Evolutionary conservation across 2,329 filamentous ascomycete species (phyloP), one percentile per base, ranked within the genome.

Genomic region (Thielaviopsis cerberus): DNA sequence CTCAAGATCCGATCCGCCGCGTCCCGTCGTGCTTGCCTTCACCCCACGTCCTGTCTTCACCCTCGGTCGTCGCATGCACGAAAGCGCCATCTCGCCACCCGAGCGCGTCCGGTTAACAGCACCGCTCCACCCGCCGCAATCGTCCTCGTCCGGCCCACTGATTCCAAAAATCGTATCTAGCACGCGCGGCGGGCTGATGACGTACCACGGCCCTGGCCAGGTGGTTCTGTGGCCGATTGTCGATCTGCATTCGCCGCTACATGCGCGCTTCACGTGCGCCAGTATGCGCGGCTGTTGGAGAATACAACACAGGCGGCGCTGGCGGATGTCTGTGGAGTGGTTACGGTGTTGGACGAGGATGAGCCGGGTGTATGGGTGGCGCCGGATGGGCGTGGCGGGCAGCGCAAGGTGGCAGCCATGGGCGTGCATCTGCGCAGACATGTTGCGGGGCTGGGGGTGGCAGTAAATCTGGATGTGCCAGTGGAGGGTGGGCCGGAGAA

Each of bases 151-250:
- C 22, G 53, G 60, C 8, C 64, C 75, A 34, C 64, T 70, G 52
- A 62, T 66, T 30, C 85, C 84, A 2, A 73, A 78, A n/a, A 80
- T 92, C 64, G 70, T 80, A 51, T 76, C 82, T 64, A 85, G 87
- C 15, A 78, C 82, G n/a, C 82, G 92, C 57, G 92, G 92, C 61
- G 92, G 92, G 0, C 82, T 94, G 63, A 90, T 88, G 0, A 97
- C 92, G 2, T 97, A 95, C 72, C 92, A 98, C 68, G 92, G 91
- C 0, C 92, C 91, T 0, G 91, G 91, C 0, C 92, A 98, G 69
- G 72, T 94, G 54, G 86, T 96, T 37, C 81, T 90, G n/a, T 98
- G 94, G 74, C 88, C 91, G 2, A 80, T 96, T 55, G 69, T 94
- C n/a, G 88, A 95, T 68, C 76, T 97, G 59, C 80, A 80, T 57